Evolutionary conservation across 2,329 filamentous ascomycete species (phyloP), one percentile per base, ranked within the genome.

Genomic region (Curvularia hawaiiensis): DNA sequence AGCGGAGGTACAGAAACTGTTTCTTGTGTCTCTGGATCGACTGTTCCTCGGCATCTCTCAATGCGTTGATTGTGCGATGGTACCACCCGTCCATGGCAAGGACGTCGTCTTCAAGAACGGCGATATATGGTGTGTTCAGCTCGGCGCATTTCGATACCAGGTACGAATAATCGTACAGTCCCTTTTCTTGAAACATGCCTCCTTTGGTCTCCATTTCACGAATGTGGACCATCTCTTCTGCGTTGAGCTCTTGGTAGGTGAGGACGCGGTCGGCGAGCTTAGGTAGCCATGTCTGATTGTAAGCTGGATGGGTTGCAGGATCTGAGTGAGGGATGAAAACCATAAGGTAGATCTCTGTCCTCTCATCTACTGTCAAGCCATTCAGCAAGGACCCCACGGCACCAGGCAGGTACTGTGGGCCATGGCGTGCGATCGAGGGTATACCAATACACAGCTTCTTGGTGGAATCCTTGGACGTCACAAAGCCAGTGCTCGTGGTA

Each of bases 1-100:
- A 68, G 2, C 79, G 78, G 16, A 82, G 69, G 61, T 82, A 81
- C 5, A 80, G 65, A 60, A 75, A 77, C 24, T 72, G 58, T 9
- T 64, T 65, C 4, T 61, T 61, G 14, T 59, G 64, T 38, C 54
- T 57, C 28, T 67, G 48, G 11, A 58, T 60, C n/a, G 69, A 71
- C 50, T 75, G 64, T 30, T 58, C 59, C 54, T 79, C 73, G 5
- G 73, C 74, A 33, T 66, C 59, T 14, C 68, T 60, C 26, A 81
- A 60, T 0, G 74, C 79, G 6, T 68, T 57, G 41, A 77, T 66
- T 0, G 77, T 77, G 5, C 78, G 75, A 44, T 77, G 69, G 60
- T 78, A 80, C 80, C 81, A 82, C 10, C 80, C 80, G 50, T 80
- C 78, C 64, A 79, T 74, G 38, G 78, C 79, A 4, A 83, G 52